These are phyloP conservation scores for Phytophthora crassamura DNA, from an alignment of 352 stramenopile species.

Conservation along the genomic window DNA sequence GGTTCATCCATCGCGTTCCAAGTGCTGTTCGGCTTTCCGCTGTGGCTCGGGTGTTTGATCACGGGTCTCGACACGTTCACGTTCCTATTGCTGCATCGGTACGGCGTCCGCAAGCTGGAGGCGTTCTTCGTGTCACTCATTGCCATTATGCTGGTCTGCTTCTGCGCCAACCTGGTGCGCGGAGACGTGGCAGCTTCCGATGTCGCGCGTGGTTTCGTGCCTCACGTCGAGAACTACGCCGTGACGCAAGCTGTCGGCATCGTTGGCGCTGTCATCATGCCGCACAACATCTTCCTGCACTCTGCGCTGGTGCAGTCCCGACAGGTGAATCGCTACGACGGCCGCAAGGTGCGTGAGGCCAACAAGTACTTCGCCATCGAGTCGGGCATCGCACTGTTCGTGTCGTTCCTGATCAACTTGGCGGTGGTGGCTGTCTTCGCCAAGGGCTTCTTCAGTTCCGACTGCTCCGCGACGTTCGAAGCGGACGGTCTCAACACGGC, in stretches of 20 bases:
- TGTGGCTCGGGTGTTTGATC: constrained; percentile 92
- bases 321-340: constrained; percentile 63
- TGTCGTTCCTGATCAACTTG: constrained; percentile 96
- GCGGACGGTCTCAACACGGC: constrained; percentile 64
- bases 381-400: constrained; percentile 89
- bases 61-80: constrained; percentile 93
- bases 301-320: constrained; percentile 87
- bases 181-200: constrained; percentile 73
- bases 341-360: constrained; percentile 76
- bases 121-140: constrained; percentile 94
- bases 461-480: constrained; percentile 67
- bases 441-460: constrained; percentile 91
- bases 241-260: constrained; percentile 91
- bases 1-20: constrained; percentile 93
- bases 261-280: constrained; percentile 96
- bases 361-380: constrained; percentile 97
- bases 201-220: constrained; percentile 84
- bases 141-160: constrained; percentile 93
- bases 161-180: constrained; percentile 92
- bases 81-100: constrained; percentile 93
- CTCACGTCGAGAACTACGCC: constrained; percentile 80
- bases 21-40: constrained; percentile 89
- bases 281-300: constrained; percentile 97
- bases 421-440: constrained; percentile 93
- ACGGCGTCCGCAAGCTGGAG: constrained; percentile 94